These are phyloP conservation scores for Tolypocladium paradoxum DNA, from an alignment of 2,329 filamentous ascomycete species.

Conservation along the genomic window DNA sequence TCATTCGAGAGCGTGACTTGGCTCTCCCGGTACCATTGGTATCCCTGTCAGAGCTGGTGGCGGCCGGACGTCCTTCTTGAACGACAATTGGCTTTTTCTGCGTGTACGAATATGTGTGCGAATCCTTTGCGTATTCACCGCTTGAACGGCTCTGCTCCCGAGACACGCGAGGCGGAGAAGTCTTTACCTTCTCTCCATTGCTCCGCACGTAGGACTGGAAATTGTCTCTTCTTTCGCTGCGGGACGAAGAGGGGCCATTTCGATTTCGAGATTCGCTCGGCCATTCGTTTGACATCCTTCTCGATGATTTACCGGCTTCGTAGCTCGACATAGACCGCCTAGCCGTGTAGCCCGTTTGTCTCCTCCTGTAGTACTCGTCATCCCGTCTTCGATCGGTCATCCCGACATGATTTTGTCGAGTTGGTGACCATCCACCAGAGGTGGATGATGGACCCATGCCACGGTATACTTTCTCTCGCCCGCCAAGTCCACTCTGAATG, in stretches of 20 bases:
- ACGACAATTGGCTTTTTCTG: conserved; percentile 22
- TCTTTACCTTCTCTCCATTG: conserved; percentile 11
- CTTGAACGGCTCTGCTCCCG: conserved; percentile 25
- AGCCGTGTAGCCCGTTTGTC: conserved; percentile 15
- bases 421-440: conserved; percentile 24
- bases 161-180: conserved; percentile 9
- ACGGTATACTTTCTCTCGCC: conserved; percentile 33
- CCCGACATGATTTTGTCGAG: conserved; percentile 18
- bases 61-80: conserved; percentile 21
- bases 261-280: conserved; percentile 14
- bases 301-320: conserved; percentile 15
- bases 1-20: conserved; percentile 24
- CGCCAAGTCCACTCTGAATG: conserved; percentile 27
- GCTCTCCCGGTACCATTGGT: conserved; percentile 9
- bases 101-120: conserved; percentile 16
- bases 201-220: conserved; percentile 16
- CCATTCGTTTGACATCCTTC: conserved; percentile 22
- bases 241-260: conserved; percentile 15
- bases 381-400: conserved; percentile 16
- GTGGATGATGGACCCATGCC: conserved; percentile 9
- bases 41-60: conserved; percentile 11
- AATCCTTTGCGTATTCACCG: conserved; percentile 24
- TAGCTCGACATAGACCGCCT: conserved; percentile 12
- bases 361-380: conserved; percentile 11
- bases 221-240: conserved; percentile 18